These are phyloP conservation scores for Escallonia herrerae DNA, from an alignment of 129 eudicot species.

Conservation along the genomic window DNA sequence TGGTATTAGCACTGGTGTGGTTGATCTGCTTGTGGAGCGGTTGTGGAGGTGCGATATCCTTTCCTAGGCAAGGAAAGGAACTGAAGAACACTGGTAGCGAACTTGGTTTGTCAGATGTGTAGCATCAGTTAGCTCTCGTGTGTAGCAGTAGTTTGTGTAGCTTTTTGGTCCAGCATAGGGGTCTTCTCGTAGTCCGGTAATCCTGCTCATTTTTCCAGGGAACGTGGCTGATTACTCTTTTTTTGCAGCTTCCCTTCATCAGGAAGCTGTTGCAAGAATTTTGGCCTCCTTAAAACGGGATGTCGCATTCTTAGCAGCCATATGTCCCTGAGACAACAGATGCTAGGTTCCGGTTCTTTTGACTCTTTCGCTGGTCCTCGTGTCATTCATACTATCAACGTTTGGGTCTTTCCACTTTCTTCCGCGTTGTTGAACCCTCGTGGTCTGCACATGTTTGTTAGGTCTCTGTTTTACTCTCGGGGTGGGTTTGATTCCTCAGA, in stretches of 20 bases:
- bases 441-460: slow-evolving; percentile 6
- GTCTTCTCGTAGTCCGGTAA: slow-evolving; percentile 28
- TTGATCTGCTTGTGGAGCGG: slow-evolving; percentile 40
- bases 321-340: slow-evolving; percentile 31
- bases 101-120: not conserved
- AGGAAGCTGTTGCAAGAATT: slow-evolving; percentile 57
- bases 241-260: slow-evolving; percentile 45
- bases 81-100: slow-evolving; percentile 2
- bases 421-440: slow-evolving; percentile 2
- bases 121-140: slow-evolving; percentile 9
- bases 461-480: slow-evolving; percentile 14
- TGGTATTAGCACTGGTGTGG: slow-evolving; percentile 35
- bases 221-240: slow-evolving; percentile 35
- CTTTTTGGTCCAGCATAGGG: slow-evolving; percentile 49
- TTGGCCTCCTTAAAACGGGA: slow-evolving; percentile 26
- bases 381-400: not conserved
- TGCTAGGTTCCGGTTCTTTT: slow-evolving; percentile 31
- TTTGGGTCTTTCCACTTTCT: slow-evolving; percentile 15
- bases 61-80: slow-evolving; percentile 22
- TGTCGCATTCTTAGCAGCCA: slow-evolving; percentile 32
- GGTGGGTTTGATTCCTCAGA: slow-evolving; percentile 21
- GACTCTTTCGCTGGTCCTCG: slow-evolving; percentile 23
- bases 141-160: slow-evolving; percentile 12
- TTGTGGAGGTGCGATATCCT: slow-evolving; percentile 65
- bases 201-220: slow-evolving; percentile 41